phyloP scores from a whole-genome alignment of 306 rosid genomes.

The Lathyrus tuberosus region DNA sequence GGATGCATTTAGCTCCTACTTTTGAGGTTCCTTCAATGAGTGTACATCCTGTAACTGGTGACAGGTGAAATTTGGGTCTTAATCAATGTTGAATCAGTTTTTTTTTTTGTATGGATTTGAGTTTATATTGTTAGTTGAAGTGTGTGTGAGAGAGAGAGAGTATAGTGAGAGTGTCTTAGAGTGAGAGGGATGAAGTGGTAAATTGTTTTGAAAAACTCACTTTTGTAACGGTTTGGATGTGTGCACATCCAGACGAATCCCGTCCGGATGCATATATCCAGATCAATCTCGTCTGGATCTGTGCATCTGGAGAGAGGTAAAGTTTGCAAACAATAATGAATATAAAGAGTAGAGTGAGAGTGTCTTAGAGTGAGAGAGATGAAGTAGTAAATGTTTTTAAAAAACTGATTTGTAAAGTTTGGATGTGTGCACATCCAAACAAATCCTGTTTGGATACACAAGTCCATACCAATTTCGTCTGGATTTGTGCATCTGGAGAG shows the following conservation, averaged over 20 bases:
- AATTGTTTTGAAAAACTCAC: background rate
- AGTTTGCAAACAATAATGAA: background rate
- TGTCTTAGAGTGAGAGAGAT: background rate
- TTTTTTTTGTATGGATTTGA: background rate
- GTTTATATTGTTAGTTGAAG: slow-evolving; percentile 7
- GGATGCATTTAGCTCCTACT: slow-evolving; percentile 91
- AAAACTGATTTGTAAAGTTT: background rate
- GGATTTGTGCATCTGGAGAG: background rate
- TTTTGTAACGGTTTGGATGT: background rate
- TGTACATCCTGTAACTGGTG: slow-evolving; percentile 84
- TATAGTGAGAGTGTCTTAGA: background rate
- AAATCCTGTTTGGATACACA: background rate
- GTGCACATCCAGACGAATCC: background rate
- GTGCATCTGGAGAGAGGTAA: background rate
- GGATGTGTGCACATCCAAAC: background rate
- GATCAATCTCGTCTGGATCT: background rate
- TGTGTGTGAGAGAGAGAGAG: background rate
- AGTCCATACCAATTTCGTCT: background rate
- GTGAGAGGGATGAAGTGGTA: background rate
- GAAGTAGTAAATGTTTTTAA: background rate
- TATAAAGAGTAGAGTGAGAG: background rate
- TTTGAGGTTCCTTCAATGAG: slow-evolving; percentile 93
- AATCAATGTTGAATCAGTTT: background rate
- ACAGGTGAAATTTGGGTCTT: slow-evolving; percentile 53
- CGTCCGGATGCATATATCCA: background rate